phyloP scores from a whole-genome alignment of 192 early-diverging fungal genomes.

The Coemansia sp. region DNA sequence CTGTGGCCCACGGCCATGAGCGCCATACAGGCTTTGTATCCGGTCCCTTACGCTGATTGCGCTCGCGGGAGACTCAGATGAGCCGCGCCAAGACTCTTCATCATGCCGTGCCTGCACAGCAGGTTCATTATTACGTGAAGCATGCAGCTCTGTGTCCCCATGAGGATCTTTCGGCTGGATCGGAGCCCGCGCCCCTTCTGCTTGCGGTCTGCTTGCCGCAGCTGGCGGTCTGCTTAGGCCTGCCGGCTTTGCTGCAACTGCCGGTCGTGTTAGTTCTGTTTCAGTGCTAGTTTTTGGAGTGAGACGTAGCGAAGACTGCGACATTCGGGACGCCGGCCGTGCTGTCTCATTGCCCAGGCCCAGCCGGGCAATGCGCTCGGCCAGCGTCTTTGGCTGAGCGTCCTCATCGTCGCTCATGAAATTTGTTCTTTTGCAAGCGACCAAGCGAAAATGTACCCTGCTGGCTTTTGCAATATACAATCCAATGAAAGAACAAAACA shows the following conservation, averaged over 20 bases:
- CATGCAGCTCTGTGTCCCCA: conserved; percentile 1
- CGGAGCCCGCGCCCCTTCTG: conserved; percentile 4
- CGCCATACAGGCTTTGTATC: conserved; percentile 26
- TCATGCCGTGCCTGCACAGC: conserved; percentile 27
- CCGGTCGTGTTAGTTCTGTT: background rate
- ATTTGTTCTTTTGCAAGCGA: background rate
- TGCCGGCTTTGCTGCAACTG: background rate
- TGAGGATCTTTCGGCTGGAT: background rate
- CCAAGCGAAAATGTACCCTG: too few species aligned
- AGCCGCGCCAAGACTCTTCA: background rate
- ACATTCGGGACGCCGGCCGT: conserved; percentile 16
- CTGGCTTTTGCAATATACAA: background rate
- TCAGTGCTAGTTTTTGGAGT: background rate
- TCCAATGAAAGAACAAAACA: background rate
- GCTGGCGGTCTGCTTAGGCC: background rate
- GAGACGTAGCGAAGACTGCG: conserved; percentile 1
- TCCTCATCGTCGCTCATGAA: conserved; percentile 46
- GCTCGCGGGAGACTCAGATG: background rate
- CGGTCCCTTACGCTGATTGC: conserved; percentile 26
- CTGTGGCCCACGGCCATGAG: background rate
- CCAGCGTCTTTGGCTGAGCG: conserved; percentile 45
- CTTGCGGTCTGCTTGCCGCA: conserved; percentile 15
- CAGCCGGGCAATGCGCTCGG: conserved; percentile 49
- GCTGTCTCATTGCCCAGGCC: conserved; percentile 28
- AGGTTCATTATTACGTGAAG: conserved; percentile 5